phyloP scores from a whole-genome alignment of 176 grass and related monocot species.

The Oropetium thomaeum region DNA sequence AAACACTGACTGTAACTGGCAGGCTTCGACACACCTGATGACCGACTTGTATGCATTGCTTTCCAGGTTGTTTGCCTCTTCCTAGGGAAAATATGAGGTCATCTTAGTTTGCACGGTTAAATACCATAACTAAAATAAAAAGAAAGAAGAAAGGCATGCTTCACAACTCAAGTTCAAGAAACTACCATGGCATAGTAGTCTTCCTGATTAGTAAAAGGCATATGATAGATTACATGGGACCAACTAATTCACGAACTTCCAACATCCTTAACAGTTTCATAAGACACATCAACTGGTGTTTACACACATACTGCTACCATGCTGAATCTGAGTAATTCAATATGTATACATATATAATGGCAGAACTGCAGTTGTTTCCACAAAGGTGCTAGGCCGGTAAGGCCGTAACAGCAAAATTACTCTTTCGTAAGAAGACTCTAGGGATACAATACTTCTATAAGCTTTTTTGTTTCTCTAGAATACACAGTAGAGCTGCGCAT shows the following conservation, averaged over 20 bases:
- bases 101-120: slow-evolving; percentile 6
- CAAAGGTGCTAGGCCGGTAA: too few species aligned
- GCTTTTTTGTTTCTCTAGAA: too few species aligned
- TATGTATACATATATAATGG: too few species aligned
- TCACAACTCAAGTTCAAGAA: slow-evolving; percentile 6
- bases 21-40: slow-evolving; percentile 67
- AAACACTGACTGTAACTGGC: slow-evolving; percentile 61
- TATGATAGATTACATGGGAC: too few species aligned
- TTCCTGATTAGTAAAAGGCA: neutral
- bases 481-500: too few species aligned
- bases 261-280: too few species aligned
- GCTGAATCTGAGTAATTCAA: neutral
- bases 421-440: neutral
- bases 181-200: neutral
- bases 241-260: too few species aligned
- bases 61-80: slow-evolving; percentile 54
- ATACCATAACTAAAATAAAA: neutral
- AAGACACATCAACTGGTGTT: too few species aligned
- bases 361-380: too few species aligned
- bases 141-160: neutral
- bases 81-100: slow-evolving; percentile 21
- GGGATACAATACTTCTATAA: neutral
- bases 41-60: slow-evolving; percentile 56
- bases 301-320: neutral
- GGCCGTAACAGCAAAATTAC: neutral